Base-by-base conservation (phyloP, 306 rosid species). In the Coriaria nepalensis region DNA sequence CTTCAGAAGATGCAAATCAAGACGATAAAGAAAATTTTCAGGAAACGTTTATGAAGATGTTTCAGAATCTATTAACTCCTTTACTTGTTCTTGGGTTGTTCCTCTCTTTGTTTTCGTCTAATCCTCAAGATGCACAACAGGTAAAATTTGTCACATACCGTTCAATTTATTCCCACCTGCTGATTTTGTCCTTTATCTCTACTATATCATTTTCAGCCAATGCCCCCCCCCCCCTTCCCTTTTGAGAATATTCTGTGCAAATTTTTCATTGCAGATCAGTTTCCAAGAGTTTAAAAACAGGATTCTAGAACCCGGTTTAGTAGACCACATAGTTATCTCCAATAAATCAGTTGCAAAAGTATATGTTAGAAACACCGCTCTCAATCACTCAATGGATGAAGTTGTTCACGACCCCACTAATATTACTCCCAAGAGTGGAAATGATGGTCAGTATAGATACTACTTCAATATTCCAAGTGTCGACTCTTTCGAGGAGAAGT, bases 271-370 rank as follows among this genome's bases (percentile, higher is more conserved):
- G 71, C 98, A 90, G 98, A 85, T 90, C 56, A 85, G 98, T 65
- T 90, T 90, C 68, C 95, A 90, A 65, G 95, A 90, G 78, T 90
- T 90, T 44, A 85, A 77, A 69, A 85, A 90, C 57, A 81, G 82
- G 70, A 90, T 81, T 75, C 68, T 90, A 70, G 98, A 90, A 65
- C 83, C 98, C 5, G 95, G 98, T 48, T 61, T 81, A 40, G 98
- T 90, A 11, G 96, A 90, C 62, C 98, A 71, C 59, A 71, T 90
- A 59, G 87, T 90, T 56, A 84, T 90, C 61, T 55, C 87, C 40
- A 85, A 90, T 57, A 90, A 90, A 70, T 90, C 95, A 53, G 87
- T 90, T 69, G 98, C 96, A 32, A 79, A 90, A 82, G 67, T 90
- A 47, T 90, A 50, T 77, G 83, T 90, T 8, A 78, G 87, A 50